Evolutionary conservation across 2,329 filamentous ascomycete genomes (phyloP).

Genomic region (Akanthomyces uredinophilus): DNA sequence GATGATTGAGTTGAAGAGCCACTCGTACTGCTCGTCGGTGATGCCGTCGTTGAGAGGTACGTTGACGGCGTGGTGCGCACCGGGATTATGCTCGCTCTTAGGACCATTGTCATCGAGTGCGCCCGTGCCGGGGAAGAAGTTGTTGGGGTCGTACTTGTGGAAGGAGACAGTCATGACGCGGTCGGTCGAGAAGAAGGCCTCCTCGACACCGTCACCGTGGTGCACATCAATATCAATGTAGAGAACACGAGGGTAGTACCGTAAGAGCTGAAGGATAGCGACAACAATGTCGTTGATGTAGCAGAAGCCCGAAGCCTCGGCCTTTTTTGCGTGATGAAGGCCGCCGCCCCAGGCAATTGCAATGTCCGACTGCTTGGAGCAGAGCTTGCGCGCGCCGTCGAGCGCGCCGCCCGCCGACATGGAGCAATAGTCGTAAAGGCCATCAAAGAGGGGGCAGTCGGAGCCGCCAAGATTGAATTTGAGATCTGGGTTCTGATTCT

Average conservation of each 20-base stretch:
- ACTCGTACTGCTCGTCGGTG: slow-evolving; percentile 81
- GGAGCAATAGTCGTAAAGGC: slow-evolving; percentile 90
- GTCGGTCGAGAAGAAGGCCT: slow-evolving; percentile 85
- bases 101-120: slow-evolving; percentile 80
- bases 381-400: slow-evolving; percentile 85
- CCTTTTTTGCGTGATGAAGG: slow-evolving; percentile 91
- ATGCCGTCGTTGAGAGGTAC: slow-evolving; percentile 88
- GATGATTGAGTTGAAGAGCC: slow-evolving; percentile 78
- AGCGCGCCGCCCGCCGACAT: slow-evolving; percentile 88
- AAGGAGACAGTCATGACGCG: slow-evolving; percentile 91
- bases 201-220: slow-evolving; percentile 85
- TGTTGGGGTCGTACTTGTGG: slow-evolving; percentile 84
- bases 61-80: slow-evolving; percentile 85
- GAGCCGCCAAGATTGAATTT: slow-evolving; percentile 85
- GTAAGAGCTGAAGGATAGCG: slow-evolving; percentile 81
- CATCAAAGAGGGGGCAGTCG: slow-evolving; percentile 95
- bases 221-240: slow-evolving; percentile 96
- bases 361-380: slow-evolving; percentile 82
- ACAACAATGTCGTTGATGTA: slow-evolving; percentile 99
- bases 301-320: slow-evolving; percentile 92
- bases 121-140: slow-evolving; percentile 91
- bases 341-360: slow-evolving; percentile 97
- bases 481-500: slow-evolving; percentile 56
- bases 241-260: slow-evolving; percentile 75
- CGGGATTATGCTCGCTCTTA: slow-evolving; percentile 74